phyloP scores from a whole-genome alignment of 345 rosid species.

The Populus simonii region DNA sequence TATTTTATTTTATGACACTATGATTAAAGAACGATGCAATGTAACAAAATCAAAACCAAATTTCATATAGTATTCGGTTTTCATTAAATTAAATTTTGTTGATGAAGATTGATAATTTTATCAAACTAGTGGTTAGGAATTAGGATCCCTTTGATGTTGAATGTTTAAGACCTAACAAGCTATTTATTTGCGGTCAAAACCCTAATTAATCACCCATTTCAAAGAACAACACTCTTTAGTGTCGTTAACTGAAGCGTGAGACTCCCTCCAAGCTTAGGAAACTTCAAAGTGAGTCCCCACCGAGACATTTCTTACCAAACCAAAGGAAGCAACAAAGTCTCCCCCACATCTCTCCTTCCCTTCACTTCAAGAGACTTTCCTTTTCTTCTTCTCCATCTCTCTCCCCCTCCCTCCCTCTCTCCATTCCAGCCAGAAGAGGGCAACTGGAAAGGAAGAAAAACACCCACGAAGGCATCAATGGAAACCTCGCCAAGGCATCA shows the following conservation, averaged over 20 bases:
- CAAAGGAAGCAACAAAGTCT: constrained; percentile 25
- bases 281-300: constrained; percentile 35
- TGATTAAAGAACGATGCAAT: no score
- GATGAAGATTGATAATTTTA: no score
- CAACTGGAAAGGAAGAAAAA: background rate
- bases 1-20: no score
- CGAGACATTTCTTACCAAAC: constrained; percentile 64
- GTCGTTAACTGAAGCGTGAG: background rate
- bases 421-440: background rate
- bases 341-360: background rate
- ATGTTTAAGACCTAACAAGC: background rate
- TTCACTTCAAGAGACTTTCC: constrained; percentile 3
- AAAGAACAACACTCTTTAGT: background rate
- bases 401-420: background rate
- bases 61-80: no score
- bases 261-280: background rate
- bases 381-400: background rate
- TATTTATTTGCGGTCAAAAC: no score
- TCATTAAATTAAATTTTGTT: no score
- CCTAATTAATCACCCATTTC: no score
- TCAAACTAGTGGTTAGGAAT: background rate
- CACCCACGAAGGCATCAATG: constrained; percentile 35
- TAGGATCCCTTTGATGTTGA: background rate
- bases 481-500: constrained; percentile 54
- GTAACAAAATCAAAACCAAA: no score